Evolutionary conservation across 495 filamentous ascomycete genomes (phyloP), one percentile per base, ranked within the genome.

Genomic region (Penicillium daleae): DNA sequence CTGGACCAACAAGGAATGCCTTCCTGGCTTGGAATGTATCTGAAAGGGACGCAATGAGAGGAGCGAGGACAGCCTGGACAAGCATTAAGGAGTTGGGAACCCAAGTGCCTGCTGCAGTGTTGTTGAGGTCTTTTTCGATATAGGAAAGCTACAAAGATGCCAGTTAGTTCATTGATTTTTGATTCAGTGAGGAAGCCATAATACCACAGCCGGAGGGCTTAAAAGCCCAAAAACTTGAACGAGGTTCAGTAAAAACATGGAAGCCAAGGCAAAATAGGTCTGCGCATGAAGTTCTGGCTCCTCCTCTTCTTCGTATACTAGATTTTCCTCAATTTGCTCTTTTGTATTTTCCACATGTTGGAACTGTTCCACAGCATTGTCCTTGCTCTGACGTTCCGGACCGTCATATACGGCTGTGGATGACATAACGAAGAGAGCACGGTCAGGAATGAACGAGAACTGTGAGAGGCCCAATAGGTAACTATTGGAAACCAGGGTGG

Each of bases 21-120:
- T 63, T 63, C 9, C 61, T 56, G 4, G 61, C 55, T 21, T 63
- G 61, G 22, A 63, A 63, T 44, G 55, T 58, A 46, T 63, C 61
- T 22, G 61, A 63, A 8, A 56, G 46, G 9, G 61, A 63, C 19
- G 55, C 57, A 7, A 63, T 58, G 7, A 63, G 33, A 27, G 61
- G 61, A 12, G 61, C 44, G 10, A 63, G 24, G 26, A 63, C 61
- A 27, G 61, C 61, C 44, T 63, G 61, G 13, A 63, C 61, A 13
- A 63, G 61, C 0, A 55, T 58, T 10, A 63, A 29, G 29, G 61
- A 52, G 26, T 63, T 63, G 12, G 61, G 61, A 26, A 63, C 48
- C 55, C 61, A 63, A n/a, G 54, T 53, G 12, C 61, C 61, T 33
- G 48, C 48, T 7, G 29, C 27, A 17, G 55, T 63, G 35, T 63